Conservation (phyloP, 2,329 filamentous ascomycete genomes). For the Venturia carpophila region DNA sequence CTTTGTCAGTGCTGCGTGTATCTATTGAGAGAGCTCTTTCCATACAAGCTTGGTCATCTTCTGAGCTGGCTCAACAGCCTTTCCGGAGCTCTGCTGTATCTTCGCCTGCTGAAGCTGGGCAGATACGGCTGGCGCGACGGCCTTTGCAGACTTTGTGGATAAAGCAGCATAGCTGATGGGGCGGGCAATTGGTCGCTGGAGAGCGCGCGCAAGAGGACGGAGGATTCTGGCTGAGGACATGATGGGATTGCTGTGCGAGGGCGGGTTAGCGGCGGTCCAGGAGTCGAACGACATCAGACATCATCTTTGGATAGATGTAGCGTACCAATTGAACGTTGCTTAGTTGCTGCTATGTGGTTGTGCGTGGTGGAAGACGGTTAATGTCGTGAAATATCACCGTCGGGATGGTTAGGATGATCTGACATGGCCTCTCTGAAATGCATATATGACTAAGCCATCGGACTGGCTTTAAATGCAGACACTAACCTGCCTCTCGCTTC, state of each 20-base stretch:
- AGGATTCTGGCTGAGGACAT: conserved; percentile 30
- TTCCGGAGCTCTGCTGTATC: conserved; percentile 3
- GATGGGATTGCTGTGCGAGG: conserved; percentile 1
- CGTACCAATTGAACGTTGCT: conserved; percentile 16
- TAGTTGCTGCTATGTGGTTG: conserved; percentile 1
- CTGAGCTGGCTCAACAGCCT: conserved; percentile 12
- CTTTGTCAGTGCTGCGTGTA: conserved; percentile 14
- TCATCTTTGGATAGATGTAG: not conserved
- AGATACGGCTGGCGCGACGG: conserved; percentile 18
- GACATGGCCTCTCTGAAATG: not conserved
- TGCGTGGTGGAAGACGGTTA: not conserved
- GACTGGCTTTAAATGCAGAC: not conserved
- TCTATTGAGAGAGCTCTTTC: not conserved
- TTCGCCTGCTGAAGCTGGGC: conserved; percentile 2
- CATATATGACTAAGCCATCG: not conserved
- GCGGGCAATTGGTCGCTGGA: conserved; percentile 34
- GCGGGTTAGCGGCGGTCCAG: not conserved
- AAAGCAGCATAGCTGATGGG: conserved; percentile 27
- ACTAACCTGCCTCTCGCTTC: not conserved
- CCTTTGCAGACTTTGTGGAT: conserved; percentile 18
- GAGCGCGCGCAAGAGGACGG: conserved; percentile 33
- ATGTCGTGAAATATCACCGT: not conserved
- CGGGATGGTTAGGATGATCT: not conserved
- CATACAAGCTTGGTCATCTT: conserved; percentile 17
- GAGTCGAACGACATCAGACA: conserved; percentile 2